phyloP scores from a whole-genome alignment of 768 basidiomycete species.

The Hydnum rufescens region DNA sequence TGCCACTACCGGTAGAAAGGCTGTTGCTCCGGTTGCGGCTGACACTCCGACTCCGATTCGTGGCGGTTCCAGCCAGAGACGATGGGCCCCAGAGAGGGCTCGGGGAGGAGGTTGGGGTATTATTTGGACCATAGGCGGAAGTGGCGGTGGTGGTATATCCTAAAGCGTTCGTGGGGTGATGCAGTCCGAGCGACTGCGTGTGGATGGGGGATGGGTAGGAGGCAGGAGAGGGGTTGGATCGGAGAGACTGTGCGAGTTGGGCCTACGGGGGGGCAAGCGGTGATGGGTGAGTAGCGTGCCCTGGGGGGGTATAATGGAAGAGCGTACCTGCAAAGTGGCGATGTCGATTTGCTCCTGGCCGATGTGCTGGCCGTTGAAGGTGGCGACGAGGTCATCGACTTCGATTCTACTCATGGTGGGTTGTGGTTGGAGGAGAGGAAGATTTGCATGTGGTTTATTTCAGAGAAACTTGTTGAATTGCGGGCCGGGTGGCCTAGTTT shows the following conservation, averaged over 20 bases:
- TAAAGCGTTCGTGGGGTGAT: too few species aligned
- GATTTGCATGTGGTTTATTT: too few species aligned
- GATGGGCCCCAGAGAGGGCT: background rate
- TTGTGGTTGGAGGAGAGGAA: conserved; percentile 7
- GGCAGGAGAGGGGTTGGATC: background rate
- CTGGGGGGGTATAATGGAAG: background rate
- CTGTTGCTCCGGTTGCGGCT: background rate
- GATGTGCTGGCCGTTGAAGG: conserved; percentile 28
- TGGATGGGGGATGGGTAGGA: too few species aligned
- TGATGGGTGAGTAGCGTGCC: background rate
- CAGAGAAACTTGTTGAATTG: too few species aligned
- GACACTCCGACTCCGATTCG: background rate
- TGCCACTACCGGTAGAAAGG: background rate
- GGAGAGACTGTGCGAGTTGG: background rate
- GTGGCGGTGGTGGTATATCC: too few species aligned
- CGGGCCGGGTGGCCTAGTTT: too few species aligned
- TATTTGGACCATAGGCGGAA: too few species aligned
- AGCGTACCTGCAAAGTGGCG: conserved; percentile 26
- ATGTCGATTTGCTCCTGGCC: conserved; percentile 34
- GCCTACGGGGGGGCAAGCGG: background rate
- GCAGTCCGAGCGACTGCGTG: too few species aligned
- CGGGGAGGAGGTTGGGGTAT: background rate
- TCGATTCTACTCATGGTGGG: conserved; percentile 24
- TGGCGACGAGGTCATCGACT: conserved; percentile 33
- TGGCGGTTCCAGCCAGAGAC: background rate